Percentiles rank a stretch among this genome's conserved stretches.
phyloP scores from a whole-genome alignment of 495 filamentous ascomycete genomes.

The Tuber magnatum region DNA sequence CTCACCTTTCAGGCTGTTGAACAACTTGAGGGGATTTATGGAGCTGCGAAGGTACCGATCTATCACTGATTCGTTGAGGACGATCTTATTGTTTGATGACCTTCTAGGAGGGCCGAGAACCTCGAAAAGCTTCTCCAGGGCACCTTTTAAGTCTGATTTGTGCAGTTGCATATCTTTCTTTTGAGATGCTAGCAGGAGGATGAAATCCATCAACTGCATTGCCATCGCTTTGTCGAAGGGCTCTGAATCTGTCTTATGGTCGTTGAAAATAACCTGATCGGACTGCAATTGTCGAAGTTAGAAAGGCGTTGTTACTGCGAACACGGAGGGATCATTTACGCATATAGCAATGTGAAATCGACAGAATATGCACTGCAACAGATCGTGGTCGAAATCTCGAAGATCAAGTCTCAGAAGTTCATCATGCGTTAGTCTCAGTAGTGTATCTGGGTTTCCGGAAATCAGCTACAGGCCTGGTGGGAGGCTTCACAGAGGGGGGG shows the following conservation, averaged over 20 bases:
- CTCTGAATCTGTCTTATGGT: constrained; percentile 51
- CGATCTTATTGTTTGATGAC: constrained; percentile 35
- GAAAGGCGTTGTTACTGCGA: neutral
- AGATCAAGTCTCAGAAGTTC: constrained; percentile 57
- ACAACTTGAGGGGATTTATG: constrained; percentile 75
- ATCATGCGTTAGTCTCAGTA: constrained; percentile 79
- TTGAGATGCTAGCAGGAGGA: constrained; percentile 68
- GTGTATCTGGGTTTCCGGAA: constrained; percentile 54
- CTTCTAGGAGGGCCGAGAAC: constrained; percentile 51
- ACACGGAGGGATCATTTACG: constrained; percentile 16
- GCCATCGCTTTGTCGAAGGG: constrained; percentile 69
- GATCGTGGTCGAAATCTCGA: constrained; percentile 35
- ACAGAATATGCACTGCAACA: constrained; percentile 38
- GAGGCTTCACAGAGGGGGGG: neutral
- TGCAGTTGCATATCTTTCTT: constrained; percentile 86
- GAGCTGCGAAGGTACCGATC: constrained; percentile 68
- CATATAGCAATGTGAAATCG: constrained; percentile 38
- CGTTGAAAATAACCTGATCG: constrained; percentile 43
- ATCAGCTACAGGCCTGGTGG: constrained; percentile 10
- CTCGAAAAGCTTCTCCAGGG: constrained; percentile 82
- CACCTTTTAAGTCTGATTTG: constrained; percentile 77
- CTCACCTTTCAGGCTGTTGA: constrained; percentile 67
- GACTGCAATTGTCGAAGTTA: constrained; percentile 35
- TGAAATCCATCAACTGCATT: constrained; percentile 68
- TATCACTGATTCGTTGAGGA: constrained; percentile 44